Evolutionary conservation across 768 basidiomycete genomes (phyloP).

Genomic region (Sporobolomyces roseus): DNA sequence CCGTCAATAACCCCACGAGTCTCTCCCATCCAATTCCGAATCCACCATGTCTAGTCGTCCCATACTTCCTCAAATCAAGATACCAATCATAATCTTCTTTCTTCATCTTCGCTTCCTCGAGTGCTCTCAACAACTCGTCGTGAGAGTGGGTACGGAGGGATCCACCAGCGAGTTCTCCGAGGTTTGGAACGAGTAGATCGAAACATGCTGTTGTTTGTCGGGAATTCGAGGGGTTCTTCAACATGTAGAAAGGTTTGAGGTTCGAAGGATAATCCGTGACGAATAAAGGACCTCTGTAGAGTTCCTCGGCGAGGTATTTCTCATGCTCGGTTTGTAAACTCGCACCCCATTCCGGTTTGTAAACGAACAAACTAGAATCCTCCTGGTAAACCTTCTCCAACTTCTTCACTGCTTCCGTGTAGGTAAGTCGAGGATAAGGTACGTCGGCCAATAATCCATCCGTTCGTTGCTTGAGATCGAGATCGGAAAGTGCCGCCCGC

Average conservation of each 20-base stretch:
- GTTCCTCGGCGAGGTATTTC: slow-evolving; percentile 71
- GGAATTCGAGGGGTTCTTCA: slow-evolving; percentile 45
- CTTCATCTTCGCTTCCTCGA: slow-evolving; percentile 52
- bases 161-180: slow-evolving; percentile 89
- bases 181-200: slow-evolving; percentile 78
- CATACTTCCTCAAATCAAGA: slow-evolving; percentile 72
- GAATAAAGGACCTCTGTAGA: slow-evolving; percentile 74
- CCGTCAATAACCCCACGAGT: slow-evolving; percentile 77
- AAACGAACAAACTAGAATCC: slow-evolving; percentile 15
- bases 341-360: slow-evolving; percentile 59
- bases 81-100: slow-evolving; percentile 58
- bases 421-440: slow-evolving; percentile 71
- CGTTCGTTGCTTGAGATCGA: background rate
- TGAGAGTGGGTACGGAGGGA: slow-evolving; percentile 75
- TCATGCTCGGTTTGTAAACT: slow-evolving; percentile 86
- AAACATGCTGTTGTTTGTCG: slow-evolving; percentile 79
- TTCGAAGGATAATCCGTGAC: slow-evolving; percentile 79
- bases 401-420: slow-evolving; percentile 67
- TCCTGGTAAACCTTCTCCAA: slow-evolving; percentile 51
- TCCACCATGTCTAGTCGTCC: slow-evolving; percentile 86
- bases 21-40: slow-evolving; percentile 96
- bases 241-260: slow-evolving; percentile 97
- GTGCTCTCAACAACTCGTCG: slow-evolving; percentile 55
- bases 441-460: background rate
- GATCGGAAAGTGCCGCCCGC: background rate